phyloP scores from a whole-genome alignment of 495 filamentous ascomycete species.

The Letharia columbiana region DNA sequence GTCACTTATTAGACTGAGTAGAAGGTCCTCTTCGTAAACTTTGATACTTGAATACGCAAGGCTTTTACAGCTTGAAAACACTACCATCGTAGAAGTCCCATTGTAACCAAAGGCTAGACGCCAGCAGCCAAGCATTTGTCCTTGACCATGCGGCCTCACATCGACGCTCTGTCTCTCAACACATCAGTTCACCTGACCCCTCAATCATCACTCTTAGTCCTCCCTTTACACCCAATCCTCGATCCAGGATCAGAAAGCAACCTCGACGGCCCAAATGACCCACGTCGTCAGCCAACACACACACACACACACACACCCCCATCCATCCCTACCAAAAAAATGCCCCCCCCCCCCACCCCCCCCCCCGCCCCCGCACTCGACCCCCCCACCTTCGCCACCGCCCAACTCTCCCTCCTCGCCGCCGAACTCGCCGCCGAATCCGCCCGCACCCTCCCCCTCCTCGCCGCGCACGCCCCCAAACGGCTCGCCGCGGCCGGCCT shows the following conservation, averaged over 20 bases:
- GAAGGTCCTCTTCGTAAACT: not conserved
- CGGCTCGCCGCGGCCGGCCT: slow-evolving; percentile 77
- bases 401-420: slow-evolving; percentile 69
- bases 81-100: not conserved
- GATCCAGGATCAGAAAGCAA: not conserved
- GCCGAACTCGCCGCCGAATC: slow-evolving; percentile 74
- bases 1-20: not conserved
- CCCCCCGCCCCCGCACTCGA: slow-evolving; percentile 53
- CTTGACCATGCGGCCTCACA: not conserved
- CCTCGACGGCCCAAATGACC: not conserved
- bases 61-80: not conserved
- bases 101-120: not conserved
- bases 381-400: slow-evolving; percentile 65
- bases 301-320: no score
- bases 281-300: not conserved
- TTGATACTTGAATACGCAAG: not conserved
- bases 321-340: not conserved
- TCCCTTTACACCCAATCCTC: not conserved
- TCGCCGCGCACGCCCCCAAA: slow-evolving; percentile 59
- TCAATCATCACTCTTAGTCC: not conserved
- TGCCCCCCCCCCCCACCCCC: slow-evolving; percentile 22
- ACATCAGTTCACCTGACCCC: not conserved
- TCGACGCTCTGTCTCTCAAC: not conserved
- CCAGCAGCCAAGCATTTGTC: not conserved
- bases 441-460: slow-evolving; percentile 59